Conservation (phyloP, 768 basidiomycete species). For the Dendrothele bispora region DNA sequence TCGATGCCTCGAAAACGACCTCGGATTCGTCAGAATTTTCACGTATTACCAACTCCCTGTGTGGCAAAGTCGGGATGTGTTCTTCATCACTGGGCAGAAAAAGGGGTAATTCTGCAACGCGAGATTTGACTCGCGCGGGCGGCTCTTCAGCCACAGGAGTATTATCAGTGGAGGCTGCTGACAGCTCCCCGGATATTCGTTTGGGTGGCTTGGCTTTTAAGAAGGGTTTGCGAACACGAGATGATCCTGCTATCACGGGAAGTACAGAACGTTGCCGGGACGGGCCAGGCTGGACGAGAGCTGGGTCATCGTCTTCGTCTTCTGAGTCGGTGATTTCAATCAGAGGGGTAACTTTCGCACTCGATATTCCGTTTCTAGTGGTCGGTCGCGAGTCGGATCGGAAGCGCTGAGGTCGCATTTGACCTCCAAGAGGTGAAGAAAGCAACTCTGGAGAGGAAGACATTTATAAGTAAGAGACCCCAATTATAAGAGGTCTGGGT, state of each 20-base stretch:
- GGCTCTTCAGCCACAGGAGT: background rate
- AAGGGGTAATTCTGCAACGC: constrained; percentile 20
- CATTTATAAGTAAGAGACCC: no score
- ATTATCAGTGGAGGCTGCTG: constrained; percentile 15
- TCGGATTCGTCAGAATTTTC: background rate
- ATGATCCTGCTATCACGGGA: constrained; percentile 7
- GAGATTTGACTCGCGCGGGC: background rate
- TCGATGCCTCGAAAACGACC: background rate
- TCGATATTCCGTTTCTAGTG: background rate
- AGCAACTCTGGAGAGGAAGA: background rate
- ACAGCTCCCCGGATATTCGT: constrained; percentile 12
- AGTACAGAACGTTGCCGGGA: background rate
- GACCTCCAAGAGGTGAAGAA: background rate
- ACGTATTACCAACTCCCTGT: background rate
- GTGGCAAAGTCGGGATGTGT: constrained; percentile 25
- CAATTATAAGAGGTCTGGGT: no score
- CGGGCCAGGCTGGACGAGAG: background rate
- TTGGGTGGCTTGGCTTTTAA: constrained; percentile 12
- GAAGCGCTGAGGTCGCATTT: background rate
- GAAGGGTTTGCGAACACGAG: constrained; percentile 5
- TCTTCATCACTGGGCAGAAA: constrained; percentile 39
- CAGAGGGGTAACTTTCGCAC: constrained; percentile 15
- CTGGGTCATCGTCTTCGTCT: constrained; percentile 23
- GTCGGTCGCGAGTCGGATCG: background rate
- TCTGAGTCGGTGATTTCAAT: constrained; percentile 59